Base-by-base conservation (phyloP, 2,329 filamentous ascomycete species). In the Esteya vermicola region DNA sequence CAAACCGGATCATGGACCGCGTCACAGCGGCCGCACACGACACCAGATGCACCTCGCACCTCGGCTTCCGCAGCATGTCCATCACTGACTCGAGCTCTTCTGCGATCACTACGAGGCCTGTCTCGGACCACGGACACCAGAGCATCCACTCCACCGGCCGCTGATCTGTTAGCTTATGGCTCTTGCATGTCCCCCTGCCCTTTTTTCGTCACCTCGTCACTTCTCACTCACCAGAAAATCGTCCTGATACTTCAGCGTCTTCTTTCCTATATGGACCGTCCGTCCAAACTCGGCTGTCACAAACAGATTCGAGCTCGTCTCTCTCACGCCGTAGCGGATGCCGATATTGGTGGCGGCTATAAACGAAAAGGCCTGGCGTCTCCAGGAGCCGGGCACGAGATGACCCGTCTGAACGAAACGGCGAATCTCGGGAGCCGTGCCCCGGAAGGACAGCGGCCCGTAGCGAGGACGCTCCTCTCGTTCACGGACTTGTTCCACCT, bases 31-130 rank as follows among this genome's bases (percentile, higher is more conserved):
- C 67, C 0, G 75, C 62, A 43, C 82, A 82, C 0, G 63, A 56
- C 0, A 48, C 19, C 70, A 61, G 0, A 64, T 62, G 1, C 47
- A 41, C 14, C n/a, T n/a, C n/a, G 30, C 6, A 40, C 2, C 38
- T 25, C 1, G 21, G 32, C 1, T 40, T 39, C 2, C 53, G 54
- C 6, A 78, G 45, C 0, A 61, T 44, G 0, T 62, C 61, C 4
- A 82, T 60, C 0, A 81, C 46, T 0, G 49, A 34, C 41, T 82
- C 72, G 0, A 67, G 74, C 51, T 83, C 78, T 46, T 82, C 77
- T 0, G 75, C 71, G 22, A 71, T 73, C 2, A 82, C 50, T 2
- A 82, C 52, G 0, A 83, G 45, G 0, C 67, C 77, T 0, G 60
- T 65, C 8, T 69, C 49, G 0, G 57, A 57, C 0, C 47, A n/a